phyloP scores from a whole-genome alignment of 768 basidiomycete species.

The Agaricus sinodeliciosus region DNA sequence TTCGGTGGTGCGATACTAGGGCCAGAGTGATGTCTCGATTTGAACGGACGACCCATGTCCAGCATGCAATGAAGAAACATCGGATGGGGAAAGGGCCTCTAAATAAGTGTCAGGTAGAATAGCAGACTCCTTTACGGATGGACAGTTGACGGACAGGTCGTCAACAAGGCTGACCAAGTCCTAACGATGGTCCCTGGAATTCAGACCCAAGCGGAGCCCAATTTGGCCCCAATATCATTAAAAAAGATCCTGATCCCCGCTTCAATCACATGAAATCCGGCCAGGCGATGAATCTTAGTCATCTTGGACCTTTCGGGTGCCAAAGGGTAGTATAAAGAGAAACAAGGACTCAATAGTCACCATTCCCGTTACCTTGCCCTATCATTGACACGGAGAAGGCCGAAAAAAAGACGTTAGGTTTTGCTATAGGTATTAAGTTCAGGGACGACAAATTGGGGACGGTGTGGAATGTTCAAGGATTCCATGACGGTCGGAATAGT shows the following conservation, averaged over 20 bases:
- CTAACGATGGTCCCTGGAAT: not conserved
- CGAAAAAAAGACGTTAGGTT: not conserved
- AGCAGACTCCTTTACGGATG: not conserved
- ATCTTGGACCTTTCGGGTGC: too few species aligned
- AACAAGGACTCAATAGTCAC: too few species aligned
- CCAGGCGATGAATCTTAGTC: not conserved
- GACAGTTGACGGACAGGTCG: too few species aligned
- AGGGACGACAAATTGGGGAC: slow-evolving; percentile 1
- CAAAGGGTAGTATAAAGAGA: too few species aligned
- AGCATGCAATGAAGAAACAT: not conserved
- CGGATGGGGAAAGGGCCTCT: too few species aligned
- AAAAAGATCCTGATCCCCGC: not conserved
- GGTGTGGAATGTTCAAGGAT: not conserved
- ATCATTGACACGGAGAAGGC: not conserved
- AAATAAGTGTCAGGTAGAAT: not conserved
- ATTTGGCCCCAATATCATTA: not conserved
- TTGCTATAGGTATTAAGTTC: too few species aligned
- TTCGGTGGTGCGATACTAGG: too few species aligned
- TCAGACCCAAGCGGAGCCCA: too few species aligned
- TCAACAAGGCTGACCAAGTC: too few species aligned
- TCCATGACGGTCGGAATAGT: slow-evolving; percentile 4
- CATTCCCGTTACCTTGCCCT: not conserved
- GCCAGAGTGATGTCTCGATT: not conserved
- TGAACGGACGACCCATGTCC: not conserved
- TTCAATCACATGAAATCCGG: not conserved